Conservation (phyloP, 2,329 filamentous ascomycete genomes). For the Claviceps paspali region DNA sequence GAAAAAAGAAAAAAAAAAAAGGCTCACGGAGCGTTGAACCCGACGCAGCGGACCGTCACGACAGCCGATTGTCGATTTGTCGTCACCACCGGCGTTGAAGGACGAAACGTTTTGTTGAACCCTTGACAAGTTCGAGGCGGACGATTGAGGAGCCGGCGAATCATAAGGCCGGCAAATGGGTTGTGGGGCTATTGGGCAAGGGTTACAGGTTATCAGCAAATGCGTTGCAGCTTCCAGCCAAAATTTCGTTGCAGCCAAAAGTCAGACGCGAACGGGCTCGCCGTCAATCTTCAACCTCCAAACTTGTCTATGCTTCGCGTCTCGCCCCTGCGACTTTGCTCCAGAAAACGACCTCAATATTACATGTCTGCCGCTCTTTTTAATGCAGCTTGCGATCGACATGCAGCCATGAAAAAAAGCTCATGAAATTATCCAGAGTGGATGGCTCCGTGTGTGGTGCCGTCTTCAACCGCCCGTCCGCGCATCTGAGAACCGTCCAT, state of each 20-base stretch:
- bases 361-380: neutral
- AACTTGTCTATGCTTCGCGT: neutral
- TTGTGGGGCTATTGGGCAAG: too few species aligned
- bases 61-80: too few species aligned
- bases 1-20: too few species aligned
- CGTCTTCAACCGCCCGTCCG: constrained; percentile 31
- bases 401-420: constrained; percentile 34
- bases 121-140: constrained; percentile 1
- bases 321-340: neutral
- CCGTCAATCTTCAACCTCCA: too few species aligned
- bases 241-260: neutral
- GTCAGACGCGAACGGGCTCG: too few species aligned
- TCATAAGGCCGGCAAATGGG: constrained; percentile 8
- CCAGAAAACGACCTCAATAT: neutral
- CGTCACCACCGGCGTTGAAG: neutral
- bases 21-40: too few species aligned
- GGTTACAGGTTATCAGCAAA: too few species aligned
- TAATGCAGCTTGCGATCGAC: constrained; percentile 1
- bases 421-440: constrained; percentile 46
- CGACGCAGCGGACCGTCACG: too few species aligned
- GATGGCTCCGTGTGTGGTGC: constrained; percentile 44
- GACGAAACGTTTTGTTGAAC: constrained; percentile 3
- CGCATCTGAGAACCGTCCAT: constrained; percentile 10
- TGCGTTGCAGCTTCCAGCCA: neutral
- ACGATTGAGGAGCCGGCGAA: constrained; percentile 12